Conservation (phyloP, 2,329 filamentous ascomycete species). For the Chaetomiaceae sp. region DNA sequence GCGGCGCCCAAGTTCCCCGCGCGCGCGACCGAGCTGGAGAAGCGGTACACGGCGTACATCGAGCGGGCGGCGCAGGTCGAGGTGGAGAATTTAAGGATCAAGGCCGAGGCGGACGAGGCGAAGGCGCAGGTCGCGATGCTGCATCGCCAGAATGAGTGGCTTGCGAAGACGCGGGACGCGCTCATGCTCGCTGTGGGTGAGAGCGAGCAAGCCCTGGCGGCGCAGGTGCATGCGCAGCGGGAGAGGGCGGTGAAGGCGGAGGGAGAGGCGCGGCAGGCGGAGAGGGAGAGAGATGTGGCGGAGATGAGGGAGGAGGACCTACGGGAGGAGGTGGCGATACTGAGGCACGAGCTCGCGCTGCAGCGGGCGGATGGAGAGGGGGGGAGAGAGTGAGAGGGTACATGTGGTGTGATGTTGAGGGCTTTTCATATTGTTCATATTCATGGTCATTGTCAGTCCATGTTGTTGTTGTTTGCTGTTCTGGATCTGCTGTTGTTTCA, state of each 20-base stretch:
- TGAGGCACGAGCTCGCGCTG: constrained; percentile 10
- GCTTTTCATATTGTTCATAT: too few relatives aligned
- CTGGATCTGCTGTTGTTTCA: too few relatives aligned
- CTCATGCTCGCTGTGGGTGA: constrained; percentile 14
- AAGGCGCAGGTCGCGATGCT: constrained; percentile 12
- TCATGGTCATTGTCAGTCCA: too few relatives aligned
- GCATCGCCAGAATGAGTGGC: constrained; percentile 8
- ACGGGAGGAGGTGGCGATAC: constrained; percentile 1
- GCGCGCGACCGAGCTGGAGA: constrained; percentile 32
- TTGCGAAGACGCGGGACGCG: constrained; percentile 3
- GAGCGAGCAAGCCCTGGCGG: constrained; percentile 16
- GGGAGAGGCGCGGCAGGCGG: constrained; percentile 5
- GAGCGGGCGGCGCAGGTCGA: neutral
- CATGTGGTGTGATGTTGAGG: neutral
- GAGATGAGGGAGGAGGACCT: neutral
- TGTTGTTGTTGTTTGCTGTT: too few relatives aligned
- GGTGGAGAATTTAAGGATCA: constrained; percentile 6
- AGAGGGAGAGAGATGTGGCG: constrained; percentile 16
- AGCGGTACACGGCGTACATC: constrained; percentile 17
- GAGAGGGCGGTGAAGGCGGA: constrained; percentile 9
- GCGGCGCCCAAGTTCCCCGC: constrained; percentile 26
- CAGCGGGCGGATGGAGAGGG: neutral
- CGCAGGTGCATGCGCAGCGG: constrained; percentile 10
- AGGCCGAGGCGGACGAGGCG: neutral
- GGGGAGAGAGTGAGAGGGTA: neutral